Evolutionary conservation across 2,329 filamentous ascomycete species (phyloP).

Genomic region (Proliferodiscus dingleyae): DNA sequence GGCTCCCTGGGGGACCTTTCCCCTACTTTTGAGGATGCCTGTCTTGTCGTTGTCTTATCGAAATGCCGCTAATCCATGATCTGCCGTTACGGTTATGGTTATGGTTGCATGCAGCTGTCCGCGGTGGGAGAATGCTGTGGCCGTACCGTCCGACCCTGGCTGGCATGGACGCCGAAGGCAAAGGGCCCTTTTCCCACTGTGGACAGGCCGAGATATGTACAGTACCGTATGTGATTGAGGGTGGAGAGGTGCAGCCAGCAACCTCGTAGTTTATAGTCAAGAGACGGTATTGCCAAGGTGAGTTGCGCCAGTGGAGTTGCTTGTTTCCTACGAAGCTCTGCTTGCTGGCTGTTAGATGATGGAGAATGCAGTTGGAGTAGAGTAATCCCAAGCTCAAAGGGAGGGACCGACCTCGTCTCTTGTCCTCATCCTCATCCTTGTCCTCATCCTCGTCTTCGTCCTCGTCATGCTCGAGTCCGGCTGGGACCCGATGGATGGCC

Average conservation of each 20-base stretch:
- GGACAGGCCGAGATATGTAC: not conserved
- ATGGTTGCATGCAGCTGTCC: constrained; percentile 19
- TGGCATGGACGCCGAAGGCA: constrained; percentile 3
- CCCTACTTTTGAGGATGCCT: constrained; percentile 16
- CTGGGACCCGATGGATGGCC: not conserved
- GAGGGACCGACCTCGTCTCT: too few species aligned
- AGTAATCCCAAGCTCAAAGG: not conserved
- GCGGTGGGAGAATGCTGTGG: not conserved
- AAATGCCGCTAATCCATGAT: constrained; percentile 19
- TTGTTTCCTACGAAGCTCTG: too few species aligned
- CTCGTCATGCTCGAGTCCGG: not conserved
- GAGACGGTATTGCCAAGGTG: too few species aligned
- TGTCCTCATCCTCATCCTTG: not conserved
- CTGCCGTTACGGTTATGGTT: constrained; percentile 19
- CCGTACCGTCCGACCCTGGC: not conserved
- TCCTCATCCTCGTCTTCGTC: not conserved
- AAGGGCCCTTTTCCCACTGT: not conserved
- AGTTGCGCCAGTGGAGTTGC: too few species aligned
- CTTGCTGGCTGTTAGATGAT: too few species aligned
- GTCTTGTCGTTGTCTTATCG: too few species aligned
- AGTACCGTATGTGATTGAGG: too few species aligned
- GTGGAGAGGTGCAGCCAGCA: too few species aligned
- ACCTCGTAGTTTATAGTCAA: too few species aligned
- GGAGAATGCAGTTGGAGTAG: not conserved
- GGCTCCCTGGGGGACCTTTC: constrained; percentile 13